Evolutionary conservation across 805 yeast species (phyloP).

Genomic region (Ogataea corticis): DNA sequence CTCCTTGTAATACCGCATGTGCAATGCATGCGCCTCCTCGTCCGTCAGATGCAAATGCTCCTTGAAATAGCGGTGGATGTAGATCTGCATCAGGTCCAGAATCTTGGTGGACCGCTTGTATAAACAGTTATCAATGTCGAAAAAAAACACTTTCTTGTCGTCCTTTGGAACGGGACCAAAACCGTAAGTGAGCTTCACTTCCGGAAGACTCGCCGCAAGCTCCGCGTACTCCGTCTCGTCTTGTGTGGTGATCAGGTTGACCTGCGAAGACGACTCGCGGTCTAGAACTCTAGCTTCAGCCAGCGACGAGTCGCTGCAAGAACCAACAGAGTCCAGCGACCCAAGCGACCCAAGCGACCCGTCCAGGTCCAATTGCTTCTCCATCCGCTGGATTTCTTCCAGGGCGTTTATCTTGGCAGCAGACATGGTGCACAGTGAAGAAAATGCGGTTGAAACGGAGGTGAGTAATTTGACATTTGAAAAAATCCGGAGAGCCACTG

Average conservation of each 20-base stretch:
- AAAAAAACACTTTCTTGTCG: slow-evolving; percentile 55
- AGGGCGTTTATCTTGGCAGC: slow-evolving; percentile 18
- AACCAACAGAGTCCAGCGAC: too few relatives aligned
- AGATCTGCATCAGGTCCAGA: slow-evolving; percentile 84
- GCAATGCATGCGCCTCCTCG: slow-evolving; percentile 73
- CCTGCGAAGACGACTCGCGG: slow-evolving; percentile 17
- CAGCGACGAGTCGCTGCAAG: slow-evolving; percentile 1
- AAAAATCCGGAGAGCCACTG: too few relatives aligned
- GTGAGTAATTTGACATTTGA: too few relatives aligned
- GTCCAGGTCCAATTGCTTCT: slow-evolving; percentile 4
- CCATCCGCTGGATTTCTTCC: slow-evolving; percentile 17
- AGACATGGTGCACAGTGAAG: slow-evolving; percentile 8
- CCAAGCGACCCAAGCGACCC: slow-evolving; percentile 1
- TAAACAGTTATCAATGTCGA: slow-evolving; percentile 92
- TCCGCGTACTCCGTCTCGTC: slow-evolving; percentile 14
- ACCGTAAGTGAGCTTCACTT: slow-evolving; percentile 28
- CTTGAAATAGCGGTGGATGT: slow-evolving; percentile 80
- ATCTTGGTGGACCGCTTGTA: slow-evolving; percentile 73
- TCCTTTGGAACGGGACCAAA: slow-evolving; percentile 30
- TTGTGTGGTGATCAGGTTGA: slow-evolving; percentile 7
- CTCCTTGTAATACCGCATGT: slow-evolving; percentile 72
- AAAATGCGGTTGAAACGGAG: neutral
- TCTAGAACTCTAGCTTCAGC: slow-evolving; percentile 14
- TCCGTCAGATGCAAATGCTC: slow-evolving; percentile 59
- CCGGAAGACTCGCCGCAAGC: slow-evolving; percentile 27